Base-by-base conservation (phyloP, 306 rosid species). In the Sphenostylis stenocarpa region DNA sequence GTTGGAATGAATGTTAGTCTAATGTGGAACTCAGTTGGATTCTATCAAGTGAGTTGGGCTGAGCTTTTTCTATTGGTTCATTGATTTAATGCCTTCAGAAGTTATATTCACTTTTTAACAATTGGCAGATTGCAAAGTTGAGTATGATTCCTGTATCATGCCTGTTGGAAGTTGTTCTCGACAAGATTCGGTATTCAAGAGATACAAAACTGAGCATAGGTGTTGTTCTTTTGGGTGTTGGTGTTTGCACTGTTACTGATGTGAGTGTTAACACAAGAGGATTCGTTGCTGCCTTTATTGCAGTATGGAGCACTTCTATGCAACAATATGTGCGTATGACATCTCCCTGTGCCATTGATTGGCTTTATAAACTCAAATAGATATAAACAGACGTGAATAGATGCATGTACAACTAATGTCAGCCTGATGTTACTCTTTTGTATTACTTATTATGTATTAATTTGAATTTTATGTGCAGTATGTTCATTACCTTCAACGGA, bases 1-100 rank as follows among this genome's bases (percentile, higher is more conserved):
- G 97, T 91, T 82, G 97, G 97, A 70, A 91, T 90, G 95, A 91
- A 91, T 20, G 89, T 91, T 70, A 91, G 97, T 83, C 83, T 91
- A 65, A 91, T 91, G 97, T 91, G 95, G 97, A 91, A 91, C 85
- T 91, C 97, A 2, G 97, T 91, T 69, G 97, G 97, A 85, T 91
- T 91, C 84, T 91, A 91, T 88, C 97, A 91, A 90, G 97, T 86
- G 82, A 81, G 73, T 67, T 80, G 51, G 23, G 39, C 65, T 63
- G 15, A 19, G 63, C 77, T 79, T 84, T 24, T 53, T 73, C 63
- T 74, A 39, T 44, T 49, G 49, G 47, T 73, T 56, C 6, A 13
- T 56, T 67, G 62, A 15, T 70, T n/a, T 67, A 21, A 41, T 78
- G 48, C 24, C 41, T 77, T 55, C 64, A 57, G 73, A 53, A 52